Evolutionary conservation across 768 basidiomycete genomes (phyloP).

Genomic region (Gautieria morchelliformis): DNA sequence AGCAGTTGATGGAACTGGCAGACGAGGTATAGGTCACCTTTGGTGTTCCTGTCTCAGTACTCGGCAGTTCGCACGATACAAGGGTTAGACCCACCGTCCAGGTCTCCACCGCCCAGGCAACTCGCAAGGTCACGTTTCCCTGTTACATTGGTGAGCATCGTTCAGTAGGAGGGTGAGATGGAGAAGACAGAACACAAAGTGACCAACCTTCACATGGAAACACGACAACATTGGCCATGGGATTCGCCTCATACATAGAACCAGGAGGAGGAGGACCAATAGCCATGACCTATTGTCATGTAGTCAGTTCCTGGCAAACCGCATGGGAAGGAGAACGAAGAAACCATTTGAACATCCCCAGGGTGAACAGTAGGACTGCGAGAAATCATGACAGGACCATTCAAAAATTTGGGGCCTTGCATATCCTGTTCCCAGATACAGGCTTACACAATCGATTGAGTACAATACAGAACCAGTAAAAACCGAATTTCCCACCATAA

Average conservation of each 20-base stretch:
- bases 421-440: constrained; percentile 49
- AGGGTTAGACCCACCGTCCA: constrained; percentile 45
- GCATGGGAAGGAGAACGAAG: background rate
- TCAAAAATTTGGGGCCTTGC: constrained; percentile 41
- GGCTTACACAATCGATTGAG: constrained; percentile 25
- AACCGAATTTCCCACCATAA: constrained; percentile 39
- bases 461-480: background rate
- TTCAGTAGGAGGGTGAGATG: background rate
- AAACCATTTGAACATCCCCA: constrained; percentile 48
- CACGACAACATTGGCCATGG: constrained; percentile 60
- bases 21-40: constrained; percentile 58
- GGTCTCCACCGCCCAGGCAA: constrained; percentile 63
- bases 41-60: constrained; percentile 4
- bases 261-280: constrained; percentile 57
- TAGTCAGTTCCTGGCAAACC: background rate
- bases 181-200: background rate
- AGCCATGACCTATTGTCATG: constrained; percentile 38
- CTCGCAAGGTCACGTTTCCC: constrained; percentile 58
- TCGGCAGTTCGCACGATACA: background rate
- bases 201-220: constrained; percentile 50
- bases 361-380: constrained; percentile 69
- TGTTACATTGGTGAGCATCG: constrained; percentile 15
- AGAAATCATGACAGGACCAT: constrained; percentile 54
- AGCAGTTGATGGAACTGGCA: constrained; percentile 46
- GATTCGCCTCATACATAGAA: constrained; percentile 45